Evolutionary conservation across 352 stramenopile species (phyloP).

Genomic region (Phytophthora vignae): DNA sequence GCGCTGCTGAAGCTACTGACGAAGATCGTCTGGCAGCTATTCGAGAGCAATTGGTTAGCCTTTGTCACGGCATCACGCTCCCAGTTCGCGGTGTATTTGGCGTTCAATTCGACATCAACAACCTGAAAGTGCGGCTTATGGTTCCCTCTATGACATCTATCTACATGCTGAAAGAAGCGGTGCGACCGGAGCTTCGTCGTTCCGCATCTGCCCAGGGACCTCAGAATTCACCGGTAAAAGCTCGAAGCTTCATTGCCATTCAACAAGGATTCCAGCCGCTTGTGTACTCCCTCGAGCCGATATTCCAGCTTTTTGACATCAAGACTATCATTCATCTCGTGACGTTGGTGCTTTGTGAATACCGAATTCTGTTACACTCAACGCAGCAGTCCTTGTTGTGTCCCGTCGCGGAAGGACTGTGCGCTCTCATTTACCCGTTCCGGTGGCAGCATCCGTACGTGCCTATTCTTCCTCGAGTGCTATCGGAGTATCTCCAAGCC

Average conservation of each 20-base stretch:
- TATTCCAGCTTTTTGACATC: slow-evolving; percentile 82
- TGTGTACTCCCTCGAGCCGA: slow-evolving; percentile 69
- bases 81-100: slow-evolving; percentile 76
- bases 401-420: slow-evolving; percentile 77
- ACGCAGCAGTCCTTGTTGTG: slow-evolving; percentile 78
- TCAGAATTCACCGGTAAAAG: slow-evolving; percentile 55
- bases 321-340: slow-evolving; percentile 79
- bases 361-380: slow-evolving; percentile 82
- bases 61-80: slow-evolving; percentile 67
- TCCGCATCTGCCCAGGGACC: slow-evolving; percentile 18
- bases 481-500: slow-evolving; percentile 87
- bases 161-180: slow-evolving; percentile 41
- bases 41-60: slow-evolving; percentile 49
- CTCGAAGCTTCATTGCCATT: slow-evolving; percentile 55
- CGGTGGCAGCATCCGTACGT: slow-evolving; percentile 89
- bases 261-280: slow-evolving; percentile 69
- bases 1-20: not conserved
- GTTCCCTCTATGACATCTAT: slow-evolving; percentile 69
- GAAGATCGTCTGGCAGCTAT: slow-evolving; percentile 18
- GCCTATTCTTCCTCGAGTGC: slow-evolving; percentile 77
- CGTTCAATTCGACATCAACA: slow-evolving; percentile 58
- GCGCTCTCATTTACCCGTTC: slow-evolving; percentile 86
- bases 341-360: slow-evolving; percentile 78
- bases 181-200: slow-evolving; percentile 27
- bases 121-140: slow-evolving; percentile 47